Conservation (phyloP, 257 asterid species). For the Solanum ossicruentum region DNA sequence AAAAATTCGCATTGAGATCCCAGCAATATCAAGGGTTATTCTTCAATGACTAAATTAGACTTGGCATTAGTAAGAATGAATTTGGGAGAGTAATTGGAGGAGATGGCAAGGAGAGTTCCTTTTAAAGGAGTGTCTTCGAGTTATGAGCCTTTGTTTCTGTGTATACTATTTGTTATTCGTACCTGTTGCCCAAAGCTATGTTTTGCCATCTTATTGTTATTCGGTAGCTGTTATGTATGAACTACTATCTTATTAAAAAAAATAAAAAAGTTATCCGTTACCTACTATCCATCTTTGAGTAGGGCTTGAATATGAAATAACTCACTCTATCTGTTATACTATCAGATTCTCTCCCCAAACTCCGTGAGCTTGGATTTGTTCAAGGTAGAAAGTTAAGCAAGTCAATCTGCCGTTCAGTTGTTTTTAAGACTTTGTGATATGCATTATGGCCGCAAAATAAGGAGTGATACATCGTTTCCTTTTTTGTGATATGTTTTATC, state of each 20-base stretch:
- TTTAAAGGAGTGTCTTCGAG: background rate
- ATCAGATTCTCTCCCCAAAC: background rate
- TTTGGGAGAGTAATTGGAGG: background rate
- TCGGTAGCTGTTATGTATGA: background rate
- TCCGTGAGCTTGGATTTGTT: background rate
- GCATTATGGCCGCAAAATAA: background rate
- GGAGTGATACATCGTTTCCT: too few relatives aligned
- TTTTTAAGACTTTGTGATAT: background rate
- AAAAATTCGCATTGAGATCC: background rate
- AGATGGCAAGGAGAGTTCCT: background rate
- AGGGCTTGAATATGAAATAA: background rate
- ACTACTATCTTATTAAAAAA: background rate
- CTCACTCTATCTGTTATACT: background rate
- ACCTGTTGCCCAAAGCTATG: background rate
- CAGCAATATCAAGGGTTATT: background rate
- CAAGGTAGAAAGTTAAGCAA: background rate
- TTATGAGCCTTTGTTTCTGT: background rate
- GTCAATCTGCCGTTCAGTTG: background rate
- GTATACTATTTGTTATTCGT: background rate
- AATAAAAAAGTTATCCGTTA: background rate
- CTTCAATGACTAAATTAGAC: background rate
- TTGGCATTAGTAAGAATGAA: background rate
- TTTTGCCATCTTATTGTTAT: background rate
- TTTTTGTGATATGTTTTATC: too few relatives aligned
- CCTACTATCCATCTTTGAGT: background rate